These are phyloP conservation scores for Paxillus involutus DNA, from an alignment of 768 basidiomycete genomes.

Conservation along the genomic window DNA sequence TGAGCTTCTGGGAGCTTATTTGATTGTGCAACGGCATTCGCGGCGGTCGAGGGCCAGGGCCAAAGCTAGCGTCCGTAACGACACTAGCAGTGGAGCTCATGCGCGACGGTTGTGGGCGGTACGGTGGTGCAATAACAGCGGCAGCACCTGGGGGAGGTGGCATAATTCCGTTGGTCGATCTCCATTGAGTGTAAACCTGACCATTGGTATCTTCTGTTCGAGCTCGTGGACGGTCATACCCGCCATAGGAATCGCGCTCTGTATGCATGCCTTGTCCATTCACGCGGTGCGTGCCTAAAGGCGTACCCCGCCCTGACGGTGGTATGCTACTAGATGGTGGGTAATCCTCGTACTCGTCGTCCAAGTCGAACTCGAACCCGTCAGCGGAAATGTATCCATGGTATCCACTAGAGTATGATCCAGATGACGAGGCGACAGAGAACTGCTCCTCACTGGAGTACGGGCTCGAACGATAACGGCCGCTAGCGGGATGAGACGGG, in stretches of 20 bases:
- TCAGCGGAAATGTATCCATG: conserved; percentile 53
- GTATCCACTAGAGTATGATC: conserved; percentile 26
- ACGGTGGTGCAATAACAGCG: conserved; percentile 18
- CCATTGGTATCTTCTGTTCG: conserved; percentile 71
- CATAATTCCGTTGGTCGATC: conserved; percentile 46
- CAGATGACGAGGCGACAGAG: conserved; percentile 29
- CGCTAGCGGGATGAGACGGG: conserved; percentile 33
- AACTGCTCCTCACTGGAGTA: conserved; percentile 41
- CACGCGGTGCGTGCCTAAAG: conserved; percentile 57
- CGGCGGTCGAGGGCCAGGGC: conserved; percentile 40
- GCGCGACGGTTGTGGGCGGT: conserved; percentile 48
- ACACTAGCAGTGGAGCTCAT: conserved; percentile 46
- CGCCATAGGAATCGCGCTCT: conserved; percentile 50
- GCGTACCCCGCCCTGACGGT: conserved; percentile 74
- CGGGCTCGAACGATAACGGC: conserved; percentile 36
- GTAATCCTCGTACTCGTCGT: conserved; percentile 80
- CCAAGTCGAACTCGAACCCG: conserved; percentile 71
- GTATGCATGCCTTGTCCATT: conserved; percentile 59
- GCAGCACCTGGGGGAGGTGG: conserved; percentile 33
- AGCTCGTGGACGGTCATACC: conserved; percentile 58
- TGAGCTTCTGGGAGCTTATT: conserved; percentile 65
- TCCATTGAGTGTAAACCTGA: conserved; percentile 63
- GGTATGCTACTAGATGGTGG: conserved; percentile 43
- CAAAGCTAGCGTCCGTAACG: conserved; percentile 39
- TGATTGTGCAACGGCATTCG: conserved; percentile 57